Conservation (phyloP, 2,329 filamentous ascomycete species). For the Trichoderma atrobrunneum region DNA sequence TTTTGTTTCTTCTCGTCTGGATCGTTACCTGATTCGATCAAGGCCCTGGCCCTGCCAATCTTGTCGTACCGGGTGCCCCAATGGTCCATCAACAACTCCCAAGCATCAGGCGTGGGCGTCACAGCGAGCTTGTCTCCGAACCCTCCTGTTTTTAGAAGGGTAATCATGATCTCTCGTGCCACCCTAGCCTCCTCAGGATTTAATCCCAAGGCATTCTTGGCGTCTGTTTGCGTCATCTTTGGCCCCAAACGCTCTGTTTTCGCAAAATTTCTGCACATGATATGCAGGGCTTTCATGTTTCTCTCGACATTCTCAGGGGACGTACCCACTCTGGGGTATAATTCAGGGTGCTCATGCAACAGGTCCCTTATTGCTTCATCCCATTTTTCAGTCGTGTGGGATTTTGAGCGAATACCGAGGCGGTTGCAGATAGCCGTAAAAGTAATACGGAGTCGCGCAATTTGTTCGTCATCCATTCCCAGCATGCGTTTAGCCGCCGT, state of each 20-base stretch:
- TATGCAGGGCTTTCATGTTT: conserved; percentile 69
- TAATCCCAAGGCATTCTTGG: conserved; percentile 58
- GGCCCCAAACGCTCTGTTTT: conserved; percentile 68
- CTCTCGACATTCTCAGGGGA: conserved; percentile 57
- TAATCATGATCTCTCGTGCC: conserved; percentile 63
- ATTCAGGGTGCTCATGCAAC: conserved; percentile 60
- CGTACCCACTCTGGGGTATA: conserved; percentile 60
- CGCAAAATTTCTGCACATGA: conserved; percentile 78
- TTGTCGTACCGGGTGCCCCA: conserved; percentile 56
- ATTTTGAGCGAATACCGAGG: conserved; percentile 70
- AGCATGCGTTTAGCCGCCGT: conserved; percentile 73
- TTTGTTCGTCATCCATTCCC: conserved; percentile 59
- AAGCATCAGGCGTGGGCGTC: conserved; percentile 66
- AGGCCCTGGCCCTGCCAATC: conserved; percentile 51
- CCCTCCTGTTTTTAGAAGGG: conserved; percentile 61
- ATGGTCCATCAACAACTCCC: conserved; percentile 64
- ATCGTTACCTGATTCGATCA: conserved; percentile 34
- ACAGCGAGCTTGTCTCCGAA: conserved; percentile 73
- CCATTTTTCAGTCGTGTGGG: conserved; percentile 72
- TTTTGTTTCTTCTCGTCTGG: conserved; percentile 58
- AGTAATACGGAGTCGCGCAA: conserved; percentile 61
- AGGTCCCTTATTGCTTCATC: conserved; percentile 66
- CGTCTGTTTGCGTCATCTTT: conserved; percentile 70
- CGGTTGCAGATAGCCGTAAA: conserved; percentile 71
- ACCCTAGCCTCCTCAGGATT: conserved; percentile 51